These are phyloP conservation scores for Linaria vulgaris DNA, from an alignment of 257 asterid species.

Conservation along the genomic window DNA sequence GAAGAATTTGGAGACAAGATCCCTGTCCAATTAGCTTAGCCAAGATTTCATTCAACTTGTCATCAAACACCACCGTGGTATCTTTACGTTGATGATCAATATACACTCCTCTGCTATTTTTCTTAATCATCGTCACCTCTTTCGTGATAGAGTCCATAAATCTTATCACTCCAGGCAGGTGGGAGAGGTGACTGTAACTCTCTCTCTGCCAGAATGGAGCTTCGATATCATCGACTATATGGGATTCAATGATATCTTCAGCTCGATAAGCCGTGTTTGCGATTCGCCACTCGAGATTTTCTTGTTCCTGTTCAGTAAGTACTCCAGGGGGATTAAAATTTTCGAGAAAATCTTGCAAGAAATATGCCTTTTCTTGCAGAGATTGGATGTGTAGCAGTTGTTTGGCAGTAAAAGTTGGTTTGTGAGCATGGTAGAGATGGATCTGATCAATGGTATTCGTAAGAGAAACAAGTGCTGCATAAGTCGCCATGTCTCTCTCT, in stretches of 20 bases:
- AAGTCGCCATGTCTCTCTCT: too few relatives aligned
- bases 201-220: background rate
- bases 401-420: too few relatives aligned
- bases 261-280: background rate
- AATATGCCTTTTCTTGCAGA: too few relatives aligned
- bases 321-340: too few relatives aligned
- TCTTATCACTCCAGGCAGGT: background rate
- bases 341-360: too few relatives aligned
- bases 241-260: background rate
- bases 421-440: too few relatives aligned
- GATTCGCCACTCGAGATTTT: background rate
- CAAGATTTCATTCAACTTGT: conserved; percentile 2
- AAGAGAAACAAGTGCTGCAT: too few relatives aligned
- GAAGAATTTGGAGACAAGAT: conserved; percentile 6
- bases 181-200: background rate
- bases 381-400: too few relatives aligned
- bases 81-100: background rate
- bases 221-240: too few relatives aligned
- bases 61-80: conserved; percentile 18
- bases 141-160: conserved; percentile 7
- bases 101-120: background rate
- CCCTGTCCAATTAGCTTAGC: background rate
- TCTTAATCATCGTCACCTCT: conserved; percentile 12
- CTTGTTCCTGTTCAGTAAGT: too few relatives aligned
- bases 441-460: too few relatives aligned